Evolutionary conservation across 1,284 basidiomycete species (phyloP), one percentile per base, ranked within the genome.

Genomic region (Termitomyces sp.): DNA sequence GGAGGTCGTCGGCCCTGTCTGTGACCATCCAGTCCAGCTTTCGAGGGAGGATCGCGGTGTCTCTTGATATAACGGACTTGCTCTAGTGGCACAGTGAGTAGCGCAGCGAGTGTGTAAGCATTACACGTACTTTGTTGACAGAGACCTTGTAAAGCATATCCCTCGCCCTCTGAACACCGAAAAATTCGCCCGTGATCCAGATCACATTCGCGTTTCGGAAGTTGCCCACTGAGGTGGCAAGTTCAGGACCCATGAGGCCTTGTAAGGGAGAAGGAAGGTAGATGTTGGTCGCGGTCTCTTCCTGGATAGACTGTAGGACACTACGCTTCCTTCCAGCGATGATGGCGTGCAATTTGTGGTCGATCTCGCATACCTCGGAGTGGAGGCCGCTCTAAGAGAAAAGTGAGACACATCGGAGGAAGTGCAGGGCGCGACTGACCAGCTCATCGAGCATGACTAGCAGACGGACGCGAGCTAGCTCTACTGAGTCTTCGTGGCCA

Each of bases 11-110:
- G 30, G 91, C 78, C 39, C 90, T 86, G 69, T 99, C 93, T 16
- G 88, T 89, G 52, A 98, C 84, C 81, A 99, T 89, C 95, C 96
- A 98, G 66, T 99, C 96, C 59, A 99, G 78, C 71, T 99, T 99
- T 58, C 96, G 88, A 35, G 97, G 96, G 28, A 97, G 79, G 56
- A 98, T 89, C 10, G 93, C 91, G 3, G 93, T 93, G 66, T 98
- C 94, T 57, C 94, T 79, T 16, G 94, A 95, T 55, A 97, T 88
- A 59, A 97, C 83, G 47, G 84, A 81, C 68, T 97, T 96, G 68
- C 86, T 88, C 94, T 96, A 64, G 14, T 39, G 31, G 46, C 46
- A 31, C 42, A 46, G 33, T 49, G 41, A 46, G 59, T 45, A 38
- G 54, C 26, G 33, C 8, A 50, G 37, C 41, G 40, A 6, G 26